Evolutionary conservation across 2,329 filamentous ascomycete species (phyloP).

Genomic region (Venturia effusa): DNA sequence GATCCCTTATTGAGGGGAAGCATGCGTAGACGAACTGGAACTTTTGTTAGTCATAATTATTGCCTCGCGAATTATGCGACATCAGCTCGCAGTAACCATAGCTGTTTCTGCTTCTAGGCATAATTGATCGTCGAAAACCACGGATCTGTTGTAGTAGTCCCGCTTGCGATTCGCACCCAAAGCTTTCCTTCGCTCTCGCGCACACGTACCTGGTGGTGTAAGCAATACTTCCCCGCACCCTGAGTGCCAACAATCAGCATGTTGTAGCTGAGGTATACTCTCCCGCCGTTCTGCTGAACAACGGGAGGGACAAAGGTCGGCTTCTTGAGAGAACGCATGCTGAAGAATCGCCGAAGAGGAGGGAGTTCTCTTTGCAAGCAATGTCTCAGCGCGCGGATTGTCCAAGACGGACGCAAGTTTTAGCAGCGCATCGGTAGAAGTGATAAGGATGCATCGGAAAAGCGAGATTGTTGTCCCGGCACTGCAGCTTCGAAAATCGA

Average conservation of each 20-base stretch:
- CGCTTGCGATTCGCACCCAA: not conserved
- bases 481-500: not conserved
- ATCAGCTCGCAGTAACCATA: not conserved
- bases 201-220: slow-evolving; percentile 3
- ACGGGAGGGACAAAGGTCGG: not conserved
- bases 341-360: not conserved
- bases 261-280: not conserved
- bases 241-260: slow-evolving; percentile 3
- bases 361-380: not conserved
- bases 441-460: too few species aligned
- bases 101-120: not conserved
- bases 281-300: not conserved
- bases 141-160: not conserved
- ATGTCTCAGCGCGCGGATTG: not conserved
- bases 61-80: not conserved
- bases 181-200: not conserved
- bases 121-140: not conserved
- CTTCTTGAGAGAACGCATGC: slow-evolving; percentile 5
- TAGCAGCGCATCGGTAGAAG: too few species aligned
- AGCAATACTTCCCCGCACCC: slow-evolving; percentile 1
- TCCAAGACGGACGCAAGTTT: not conserved
- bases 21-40: slow-evolving; percentile 1
- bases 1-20: slow-evolving; percentile 1
- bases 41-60: not conserved
- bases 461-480: not conserved